phyloP scores from a whole-genome alignment of 2,329 filamentous ascomycete genomes.

The Clonostachys byssicola region DNA sequence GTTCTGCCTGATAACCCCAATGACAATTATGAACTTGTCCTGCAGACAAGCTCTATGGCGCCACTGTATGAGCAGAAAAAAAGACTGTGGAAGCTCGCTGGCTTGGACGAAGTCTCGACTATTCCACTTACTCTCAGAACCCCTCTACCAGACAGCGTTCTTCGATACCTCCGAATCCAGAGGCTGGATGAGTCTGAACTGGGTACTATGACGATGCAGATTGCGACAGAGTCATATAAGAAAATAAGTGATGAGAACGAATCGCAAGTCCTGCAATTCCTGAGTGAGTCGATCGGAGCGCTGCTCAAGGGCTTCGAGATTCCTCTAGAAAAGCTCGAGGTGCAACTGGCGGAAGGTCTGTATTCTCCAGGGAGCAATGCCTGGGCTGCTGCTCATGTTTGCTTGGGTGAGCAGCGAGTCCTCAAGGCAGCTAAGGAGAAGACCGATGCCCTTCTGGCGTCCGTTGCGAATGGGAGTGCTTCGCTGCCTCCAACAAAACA shows the following conservation, averaged over 20 bases:
- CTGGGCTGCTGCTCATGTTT: constrained; percentile 17
- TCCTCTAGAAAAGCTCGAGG: constrained; percentile 20
- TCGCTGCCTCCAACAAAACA: too few species aligned
- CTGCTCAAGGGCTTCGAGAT: constrained; percentile 21
- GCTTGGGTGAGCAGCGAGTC: neutral
- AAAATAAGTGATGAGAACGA: constrained; percentile 24
- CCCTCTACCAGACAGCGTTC: constrained; percentile 22
- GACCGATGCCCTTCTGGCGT: too few species aligned
- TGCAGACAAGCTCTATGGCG: constrained; percentile 22
- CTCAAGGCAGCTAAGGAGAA: too few species aligned
- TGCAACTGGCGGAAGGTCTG: constrained; percentile 18
- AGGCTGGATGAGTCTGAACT: constrained; percentile 19
- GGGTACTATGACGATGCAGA: constrained; percentile 11
- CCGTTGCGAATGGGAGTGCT: too few species aligned
- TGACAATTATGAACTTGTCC: constrained; percentile 28
- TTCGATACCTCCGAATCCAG: constrained; percentile 28
- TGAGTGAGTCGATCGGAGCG: constrained; percentile 21
- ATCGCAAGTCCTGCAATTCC: constrained; percentile 18
- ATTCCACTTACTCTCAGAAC: constrained; percentile 23
- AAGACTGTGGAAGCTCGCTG: constrained; percentile 23
- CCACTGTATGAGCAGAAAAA: constrained; percentile 25
- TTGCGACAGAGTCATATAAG: constrained; percentile 12
- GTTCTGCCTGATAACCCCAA: constrained; percentile 25
- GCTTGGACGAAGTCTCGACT: constrained; percentile 20
- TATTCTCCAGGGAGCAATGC: constrained; percentile 23